Evolutionary conservation across 148 eudicot genomes (phyloP), one percentile per base, ranked within the genome.

Genomic region (Fallopia convolvulus): DNA sequence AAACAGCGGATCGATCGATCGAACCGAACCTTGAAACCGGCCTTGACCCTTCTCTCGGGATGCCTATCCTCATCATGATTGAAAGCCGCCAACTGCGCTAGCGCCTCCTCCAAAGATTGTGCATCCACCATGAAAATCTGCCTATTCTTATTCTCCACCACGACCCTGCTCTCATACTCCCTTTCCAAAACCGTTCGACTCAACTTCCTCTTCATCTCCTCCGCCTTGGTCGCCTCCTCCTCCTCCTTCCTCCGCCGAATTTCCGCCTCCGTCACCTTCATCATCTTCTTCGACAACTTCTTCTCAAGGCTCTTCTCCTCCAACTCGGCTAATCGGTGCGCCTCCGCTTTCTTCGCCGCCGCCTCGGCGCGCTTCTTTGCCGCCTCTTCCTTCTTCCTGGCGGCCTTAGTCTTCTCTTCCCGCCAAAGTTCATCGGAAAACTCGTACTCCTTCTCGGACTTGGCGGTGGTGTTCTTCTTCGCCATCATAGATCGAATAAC

Each of bases 301-400:
- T 89, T 94, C 49, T 90, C 93, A 39, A 94, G 85, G 40, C 90
- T 95, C 82, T 83, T 85, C 83, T 88, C 95, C 72, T 94, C 98
- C 36, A 48, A 46, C 80, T 92, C 97, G 1, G 97, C 97, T 1
- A 94, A 47, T 1, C 95, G 90, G 18, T 90, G 85, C 1, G 87
- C 98, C 83, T 92, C 98, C 2, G 95, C 95, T 46, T 90, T 94
- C 70, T 85, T 83, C 0, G 92, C 93, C 7, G 88, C 85, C n/a
- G 85, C 81, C 75, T 92, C 97, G 17, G 92, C 92, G 2, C 88
- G 85, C 81, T 94, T 94, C 74, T 84, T 89, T 14, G 93, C 92
- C 12, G 89, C 97, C 66, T 93, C 98, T 65, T 91, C 98, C 6
- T 90, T 90, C 39, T 91, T 93, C 86, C 89, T 91, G 18, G 94